Evolutionary conservation across 257 asterid genomes (phyloP).

Genomic region (Przewalskia tangutica): DNA sequence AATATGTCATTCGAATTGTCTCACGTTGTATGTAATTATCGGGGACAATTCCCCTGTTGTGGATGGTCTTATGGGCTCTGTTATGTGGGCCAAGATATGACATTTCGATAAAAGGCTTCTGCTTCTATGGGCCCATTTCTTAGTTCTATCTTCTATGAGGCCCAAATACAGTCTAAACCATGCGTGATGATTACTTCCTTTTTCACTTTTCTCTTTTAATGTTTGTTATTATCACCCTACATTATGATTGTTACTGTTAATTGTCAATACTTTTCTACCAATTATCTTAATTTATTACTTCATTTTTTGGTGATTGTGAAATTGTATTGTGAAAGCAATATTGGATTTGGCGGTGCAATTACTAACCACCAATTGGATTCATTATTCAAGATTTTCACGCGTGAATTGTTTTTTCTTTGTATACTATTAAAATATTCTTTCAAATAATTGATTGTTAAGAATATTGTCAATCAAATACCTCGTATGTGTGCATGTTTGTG

Average conservation of each 20-base stretch:
- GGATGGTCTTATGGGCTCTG: slow-evolving; percentile 2
- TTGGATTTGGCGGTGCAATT: slow-evolving; percentile 5
- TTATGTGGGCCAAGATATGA: slow-evolving; percentile 5
- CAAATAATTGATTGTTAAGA: not conserved
- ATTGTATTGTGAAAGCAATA: not conserved
- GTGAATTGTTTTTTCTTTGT: not conserved
- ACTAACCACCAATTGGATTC: not conserved
- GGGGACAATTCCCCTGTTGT: too few relatives aligned
- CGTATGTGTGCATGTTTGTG: not conserved
- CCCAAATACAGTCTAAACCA: slow-evolving; percentile 20
- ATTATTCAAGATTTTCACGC: not conserved
- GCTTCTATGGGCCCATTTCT: slow-evolving; percentile 19
- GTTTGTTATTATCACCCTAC: not conserved
- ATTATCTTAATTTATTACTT: too few relatives aligned
- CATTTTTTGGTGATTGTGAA: too few relatives aligned
- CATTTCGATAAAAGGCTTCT: not conserved
- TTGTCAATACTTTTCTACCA: too few relatives aligned
- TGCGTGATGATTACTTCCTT: slow-evolving; percentile 27
- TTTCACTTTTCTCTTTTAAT: not conserved
- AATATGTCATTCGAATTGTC: too few relatives aligned
- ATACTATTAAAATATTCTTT: not conserved
- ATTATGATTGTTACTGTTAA: too few relatives aligned
- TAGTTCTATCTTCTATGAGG: not conserved
- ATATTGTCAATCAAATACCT: slow-evolving; percentile 2
- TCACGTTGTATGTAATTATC: too few relatives aligned